Evolutionary conservation across 2,329 filamentous ascomycete genomes (phyloP).

Genomic region (Penicillium sp.): DNA sequence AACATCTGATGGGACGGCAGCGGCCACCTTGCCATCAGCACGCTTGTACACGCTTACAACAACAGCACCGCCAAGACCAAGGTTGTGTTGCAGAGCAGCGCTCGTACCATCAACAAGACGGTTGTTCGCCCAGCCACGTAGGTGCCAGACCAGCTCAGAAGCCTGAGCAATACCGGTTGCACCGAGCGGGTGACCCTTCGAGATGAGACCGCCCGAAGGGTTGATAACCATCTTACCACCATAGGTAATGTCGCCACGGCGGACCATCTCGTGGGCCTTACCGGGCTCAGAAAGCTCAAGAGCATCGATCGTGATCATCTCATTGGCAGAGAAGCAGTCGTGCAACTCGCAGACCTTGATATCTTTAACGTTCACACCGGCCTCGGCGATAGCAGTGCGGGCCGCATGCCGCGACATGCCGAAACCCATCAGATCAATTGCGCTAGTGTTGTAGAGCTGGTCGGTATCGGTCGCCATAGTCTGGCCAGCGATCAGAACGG

Average conservation of each 20-base stretch:
- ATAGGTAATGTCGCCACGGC: slow-evolving; percentile 86
- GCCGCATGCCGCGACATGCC: slow-evolving; percentile 78
- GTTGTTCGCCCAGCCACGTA: slow-evolving; percentile 96
- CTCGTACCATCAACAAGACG: slow-evolving; percentile 67
- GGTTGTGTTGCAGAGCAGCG: slow-evolving; percentile 84
- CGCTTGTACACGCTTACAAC: slow-evolving; percentile 89
- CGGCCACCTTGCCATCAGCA: slow-evolving; percentile 70
- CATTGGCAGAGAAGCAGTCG: slow-evolving; percentile 95
- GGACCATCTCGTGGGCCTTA: slow-evolving; percentile 89
- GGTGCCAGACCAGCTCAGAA: slow-evolving; percentile 91
- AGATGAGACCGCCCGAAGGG: slow-evolving; percentile 90
- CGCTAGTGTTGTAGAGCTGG: slow-evolving; percentile 71
- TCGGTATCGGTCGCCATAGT: slow-evolving; percentile 82
- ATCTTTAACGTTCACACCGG: slow-evolving; percentile 63
- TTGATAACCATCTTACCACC: slow-evolving; percentile 82
- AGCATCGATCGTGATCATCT: slow-evolving; percentile 87
- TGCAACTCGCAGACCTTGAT: slow-evolving; percentile 88
- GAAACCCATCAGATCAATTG: slow-evolving; percentile 88
- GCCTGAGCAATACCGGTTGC: slow-evolving; percentile 95
- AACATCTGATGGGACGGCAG: slow-evolving; percentile 60
- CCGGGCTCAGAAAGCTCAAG: slow-evolving; percentile 76
- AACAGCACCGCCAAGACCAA: slow-evolving; percentile 86
- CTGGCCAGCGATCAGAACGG: slow-evolving; percentile 88
- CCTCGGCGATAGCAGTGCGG: slow-evolving; percentile 68
- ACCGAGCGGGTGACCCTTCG: slow-evolving; percentile 91